Conservation (phyloP, 345 rosid genomes). For the Aegle marmelos region DNA sequence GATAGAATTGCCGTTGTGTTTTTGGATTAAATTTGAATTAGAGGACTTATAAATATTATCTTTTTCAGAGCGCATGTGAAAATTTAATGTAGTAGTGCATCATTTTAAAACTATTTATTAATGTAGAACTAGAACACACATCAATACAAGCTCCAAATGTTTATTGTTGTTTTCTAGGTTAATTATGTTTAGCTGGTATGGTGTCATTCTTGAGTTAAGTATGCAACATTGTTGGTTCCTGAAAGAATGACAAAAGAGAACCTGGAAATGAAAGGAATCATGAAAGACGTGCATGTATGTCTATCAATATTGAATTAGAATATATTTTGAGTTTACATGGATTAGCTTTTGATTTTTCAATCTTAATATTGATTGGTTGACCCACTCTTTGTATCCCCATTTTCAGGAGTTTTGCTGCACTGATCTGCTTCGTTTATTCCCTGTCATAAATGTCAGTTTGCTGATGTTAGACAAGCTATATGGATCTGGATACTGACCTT, state of each 20-base stretch:
- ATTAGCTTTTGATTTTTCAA: neutral
- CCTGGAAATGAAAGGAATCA: neutral
- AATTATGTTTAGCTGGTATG: neutral
- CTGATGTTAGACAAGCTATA: neutral
- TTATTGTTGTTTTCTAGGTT: too few relatives aligned
- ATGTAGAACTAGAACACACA: too few relatives aligned
- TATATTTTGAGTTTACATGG: neutral
- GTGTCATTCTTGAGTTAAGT: neutral
- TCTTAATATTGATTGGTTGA: neutral
- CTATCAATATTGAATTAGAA: neutral
- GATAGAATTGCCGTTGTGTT: neutral
- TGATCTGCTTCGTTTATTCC: neutral
- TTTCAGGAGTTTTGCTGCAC: neutral
- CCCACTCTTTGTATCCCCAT: neutral
- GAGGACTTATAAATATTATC: neutral
- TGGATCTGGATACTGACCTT: slow-evolving; percentile 31
- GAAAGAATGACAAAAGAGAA: neutral
- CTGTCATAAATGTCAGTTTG: neutral
- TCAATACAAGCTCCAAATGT: too few relatives aligned
- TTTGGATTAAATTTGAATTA: neutral
- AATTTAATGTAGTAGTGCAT: neutral
- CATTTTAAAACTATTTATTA: too few relatives aligned
- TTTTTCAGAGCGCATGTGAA: neutral
- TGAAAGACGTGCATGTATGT: neutral
- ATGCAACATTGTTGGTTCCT: neutral